phyloP scores from a whole-genome alignment of 2,329 filamentous ascomycete genomes.

The Fusarium sp. region DNA sequence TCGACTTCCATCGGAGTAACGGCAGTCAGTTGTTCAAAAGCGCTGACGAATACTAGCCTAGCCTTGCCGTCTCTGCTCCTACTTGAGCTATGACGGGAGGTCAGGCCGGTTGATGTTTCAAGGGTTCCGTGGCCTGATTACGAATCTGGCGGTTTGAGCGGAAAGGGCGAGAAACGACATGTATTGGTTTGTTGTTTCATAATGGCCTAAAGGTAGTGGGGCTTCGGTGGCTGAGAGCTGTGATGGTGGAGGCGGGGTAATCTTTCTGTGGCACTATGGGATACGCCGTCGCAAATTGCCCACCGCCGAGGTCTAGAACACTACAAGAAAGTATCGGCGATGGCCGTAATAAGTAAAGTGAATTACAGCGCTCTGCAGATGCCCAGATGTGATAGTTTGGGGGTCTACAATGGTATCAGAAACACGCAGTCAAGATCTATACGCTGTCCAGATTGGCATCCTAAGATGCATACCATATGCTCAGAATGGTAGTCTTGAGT shows the following conservation, averaged over 20 bases:
- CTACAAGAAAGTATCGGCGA: neutral
- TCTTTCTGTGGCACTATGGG: neutral
- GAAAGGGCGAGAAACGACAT: too few species aligned
- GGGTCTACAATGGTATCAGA: neutral
- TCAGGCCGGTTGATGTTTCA: neutral
- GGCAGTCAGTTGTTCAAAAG: fast-evolving
- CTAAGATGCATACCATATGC: neutral
- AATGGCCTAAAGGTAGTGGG: too few species aligned
- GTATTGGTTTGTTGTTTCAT: too few species aligned
- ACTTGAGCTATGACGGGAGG: fast-evolving
- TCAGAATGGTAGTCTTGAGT: too few species aligned
- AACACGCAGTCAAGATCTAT: neutral
- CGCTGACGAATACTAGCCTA: neutral
- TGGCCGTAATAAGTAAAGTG: fast-evolving
- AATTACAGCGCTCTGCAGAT: neutral
- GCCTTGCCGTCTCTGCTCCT: neutral
- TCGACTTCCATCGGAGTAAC: fast-evolving
- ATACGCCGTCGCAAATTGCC: neutral
- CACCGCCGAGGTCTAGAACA: neutral
- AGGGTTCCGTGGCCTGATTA: neutral
- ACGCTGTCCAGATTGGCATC: neutral
- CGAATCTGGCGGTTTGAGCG: too few species aligned
- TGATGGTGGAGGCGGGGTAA: neutral
- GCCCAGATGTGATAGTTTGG: neutral
- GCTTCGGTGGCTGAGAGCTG: too few species aligned